Base-by-base conservation (phyloP, 257 asterid species). In the Echium plantagineum region DNA sequence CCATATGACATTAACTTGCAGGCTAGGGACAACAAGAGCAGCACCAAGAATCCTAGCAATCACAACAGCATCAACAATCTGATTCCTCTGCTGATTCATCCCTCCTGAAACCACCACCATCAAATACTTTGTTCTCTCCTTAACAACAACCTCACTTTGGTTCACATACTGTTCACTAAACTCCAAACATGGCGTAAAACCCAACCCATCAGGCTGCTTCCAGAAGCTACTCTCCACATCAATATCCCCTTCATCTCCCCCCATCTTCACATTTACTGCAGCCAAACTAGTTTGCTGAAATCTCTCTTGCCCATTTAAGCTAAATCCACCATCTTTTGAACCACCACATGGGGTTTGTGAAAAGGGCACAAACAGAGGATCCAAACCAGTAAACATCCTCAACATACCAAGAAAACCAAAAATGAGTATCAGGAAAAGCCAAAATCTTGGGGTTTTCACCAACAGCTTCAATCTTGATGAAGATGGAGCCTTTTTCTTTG, bases 1-100 rank as follows among this genome's bases (percentile, higher is more conserved):
- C 98, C 97, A 91, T 16, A 91, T 91, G 55, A 85, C 95, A 78
- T 91, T 91, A 48, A 91, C 95, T 78, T 88, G 98, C 83, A 91
- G 74, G 63, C 75, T 79, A 52, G 98, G 98, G 61, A 91, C 95
- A 69, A 91, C 95, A 65, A 91, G 69, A 67, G 94, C 80, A n/a
- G 98, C 98, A 19, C 96, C 96, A 55, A 91, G 91, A 56, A 91
- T 82, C 32, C 96, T 85, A 0, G 98, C 94, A 74, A 91, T 88
- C 42, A 91, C 95, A 5, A 91, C 98, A 52, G 98, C 96, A 73
- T 91, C 98, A 59, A 91, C 96, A 75, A 91, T 85, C 81, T 91
- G 98, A 74, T 91, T 88, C 84, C 97, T 78, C 78, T 91, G 98
- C 79, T 91, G 98, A 76, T 91, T 91, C 82, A 88, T 63, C 54